These are phyloP conservation scores for Acer negundo DNA, from an alignment of 345 rosid genomes.

Conservation along the genomic window DNA sequence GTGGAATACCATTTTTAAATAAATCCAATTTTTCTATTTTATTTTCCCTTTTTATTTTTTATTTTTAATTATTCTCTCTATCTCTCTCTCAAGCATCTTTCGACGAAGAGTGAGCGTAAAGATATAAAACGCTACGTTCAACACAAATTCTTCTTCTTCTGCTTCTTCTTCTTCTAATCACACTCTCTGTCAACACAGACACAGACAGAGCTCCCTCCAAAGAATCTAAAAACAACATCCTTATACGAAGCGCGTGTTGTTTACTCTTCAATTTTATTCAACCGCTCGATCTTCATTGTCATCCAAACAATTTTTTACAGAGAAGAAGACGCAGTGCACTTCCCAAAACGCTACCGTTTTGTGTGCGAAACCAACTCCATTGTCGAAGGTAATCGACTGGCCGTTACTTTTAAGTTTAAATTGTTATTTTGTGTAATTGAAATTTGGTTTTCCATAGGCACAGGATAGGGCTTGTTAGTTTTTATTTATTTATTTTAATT, in stretches of 20 bases:
- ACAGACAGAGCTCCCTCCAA: constrained; percentile 17
- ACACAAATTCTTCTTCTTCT: neutral
- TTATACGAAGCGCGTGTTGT: neutral
- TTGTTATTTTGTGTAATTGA: neutral
- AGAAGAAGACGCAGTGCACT: neutral
- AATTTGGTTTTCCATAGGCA: constrained; percentile 1
- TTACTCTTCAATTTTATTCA: neutral
- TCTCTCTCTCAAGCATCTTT: neutral
- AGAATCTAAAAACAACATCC: constrained; percentile 18
- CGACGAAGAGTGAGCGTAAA: constrained; percentile 21
- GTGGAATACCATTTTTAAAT: neutral
- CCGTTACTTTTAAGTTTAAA: neutral
- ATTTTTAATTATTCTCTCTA: neutral
- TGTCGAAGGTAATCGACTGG: constrained; percentile 4
- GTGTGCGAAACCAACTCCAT: constrained; percentile 7
- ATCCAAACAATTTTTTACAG: neutral
- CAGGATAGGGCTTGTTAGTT: constrained; percentile 29
- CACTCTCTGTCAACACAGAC: neutral
- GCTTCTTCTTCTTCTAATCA: neutral
- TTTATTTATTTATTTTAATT: constrained; percentile 19
- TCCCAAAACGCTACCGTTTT: neutral
- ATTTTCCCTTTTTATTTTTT: no score
- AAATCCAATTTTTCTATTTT: constrained; percentile 8
- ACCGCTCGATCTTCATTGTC: constrained; percentile 11
- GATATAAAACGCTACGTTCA: constrained; percentile 44